phyloP scores from a whole-genome alignment of 495 filamentous ascomycete species.

The Aspergillus diversus region DNA sequence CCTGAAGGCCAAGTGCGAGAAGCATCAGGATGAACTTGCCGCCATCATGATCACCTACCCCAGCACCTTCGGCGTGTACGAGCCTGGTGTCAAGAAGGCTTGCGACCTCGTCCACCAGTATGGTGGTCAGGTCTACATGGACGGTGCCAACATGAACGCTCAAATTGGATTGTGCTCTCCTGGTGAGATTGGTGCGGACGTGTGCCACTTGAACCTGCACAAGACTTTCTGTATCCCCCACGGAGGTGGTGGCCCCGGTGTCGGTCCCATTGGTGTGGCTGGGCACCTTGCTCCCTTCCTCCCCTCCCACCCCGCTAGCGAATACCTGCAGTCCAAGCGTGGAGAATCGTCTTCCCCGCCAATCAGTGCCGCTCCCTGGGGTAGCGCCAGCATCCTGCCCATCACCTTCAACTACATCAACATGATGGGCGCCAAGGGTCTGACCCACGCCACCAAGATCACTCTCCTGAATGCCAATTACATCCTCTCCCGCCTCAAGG shows the following conservation, averaged over 20 bases:
- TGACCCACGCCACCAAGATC: slow-evolving; percentile 94
- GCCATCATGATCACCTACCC: slow-evolving; percentile 99
- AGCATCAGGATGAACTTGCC: slow-evolving; percentile 82
- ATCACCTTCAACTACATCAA: slow-evolving; percentile 98
- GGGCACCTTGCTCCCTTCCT: slow-evolving; percentile 77
- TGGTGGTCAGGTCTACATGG: slow-evolving; percentile 98
- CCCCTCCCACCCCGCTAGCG: slow-evolving; percentile 68
- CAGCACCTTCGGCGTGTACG: slow-evolving; percentile 95
- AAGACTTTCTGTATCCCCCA: slow-evolving; percentile 99
- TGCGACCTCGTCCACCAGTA: slow-evolving; percentile 84
- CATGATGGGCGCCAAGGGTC: slow-evolving; percentile 90
- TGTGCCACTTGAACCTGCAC: slow-evolving; percentile 97
- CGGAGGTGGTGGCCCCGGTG: slow-evolving; percentile 92
- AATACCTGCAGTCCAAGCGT: slow-evolving; percentile 64
- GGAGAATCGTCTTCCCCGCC: slow-evolving; percentile 60
- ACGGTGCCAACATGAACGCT: slow-evolving; percentile 98
- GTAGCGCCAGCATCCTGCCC: slow-evolving; percentile 90
- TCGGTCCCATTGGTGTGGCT: slow-evolving; percentile 94
- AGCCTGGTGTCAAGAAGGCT: slow-evolving; percentile 85
- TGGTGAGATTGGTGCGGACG: slow-evolving; percentile 95
- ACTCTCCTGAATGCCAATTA: slow-evolving; percentile 97
- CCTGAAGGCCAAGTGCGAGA: slow-evolving; percentile 83
- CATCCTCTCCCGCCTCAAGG: slow-evolving; percentile 87
- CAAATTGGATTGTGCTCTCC: slow-evolving; percentile 97
- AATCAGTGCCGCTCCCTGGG: slow-evolving; percentile 86